Evolutionary conservation across 2,329 filamentous ascomycete genomes (phyloP), one percentile per base, ranked within the genome.

Genomic region (Penicillium sp.): DNA sequence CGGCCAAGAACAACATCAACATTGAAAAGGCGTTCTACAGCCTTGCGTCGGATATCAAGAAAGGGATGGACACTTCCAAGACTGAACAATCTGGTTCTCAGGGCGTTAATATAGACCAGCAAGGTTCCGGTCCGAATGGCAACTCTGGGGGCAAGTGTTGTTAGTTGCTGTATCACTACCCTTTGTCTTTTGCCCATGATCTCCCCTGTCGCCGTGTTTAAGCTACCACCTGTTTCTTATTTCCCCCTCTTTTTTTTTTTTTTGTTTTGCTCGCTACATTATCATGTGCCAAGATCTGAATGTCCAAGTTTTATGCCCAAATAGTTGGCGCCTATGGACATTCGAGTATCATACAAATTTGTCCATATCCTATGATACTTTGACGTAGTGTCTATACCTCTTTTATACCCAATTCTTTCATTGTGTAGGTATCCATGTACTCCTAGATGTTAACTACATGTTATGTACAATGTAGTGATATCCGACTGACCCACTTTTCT

Each of bases 1-100:
- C 91, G 19, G 94, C 94, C 65, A 99, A 99, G 85, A 93, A 90
- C 82, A 97, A 97, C 82, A 97, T 96, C 86, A 99, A 99, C 80
- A 96, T 99, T 72, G 94, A 99, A 79, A 93, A 97, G 82, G 94
- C 94, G 19, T 99, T 99, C 76, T 97, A 96, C 82, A 93, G 85
- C 75, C 86, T 99, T 68, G 94, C 94, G 17, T 86, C 89, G 65
- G 93, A 97, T 74, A 97, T 99, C 82, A 99, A 99, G 87, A 96
- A 96, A 84, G 88, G 97, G 76, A 94, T 97, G 78, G 93, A 97
- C 76, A 96, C 88, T 63, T 86, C 88, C 66, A 91, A 93, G 82
- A 86, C 86, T 63, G 90, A 94, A 67, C 83, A 86, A 69, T 77
- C 82, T 36, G 77, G 81, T 35, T 68, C 77, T 36, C 76, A 79